phyloP scores from a whole-genome alignment of 2,329 filamentous ascomycete species.

The Akanthomyces uredinophilus region DNA sequence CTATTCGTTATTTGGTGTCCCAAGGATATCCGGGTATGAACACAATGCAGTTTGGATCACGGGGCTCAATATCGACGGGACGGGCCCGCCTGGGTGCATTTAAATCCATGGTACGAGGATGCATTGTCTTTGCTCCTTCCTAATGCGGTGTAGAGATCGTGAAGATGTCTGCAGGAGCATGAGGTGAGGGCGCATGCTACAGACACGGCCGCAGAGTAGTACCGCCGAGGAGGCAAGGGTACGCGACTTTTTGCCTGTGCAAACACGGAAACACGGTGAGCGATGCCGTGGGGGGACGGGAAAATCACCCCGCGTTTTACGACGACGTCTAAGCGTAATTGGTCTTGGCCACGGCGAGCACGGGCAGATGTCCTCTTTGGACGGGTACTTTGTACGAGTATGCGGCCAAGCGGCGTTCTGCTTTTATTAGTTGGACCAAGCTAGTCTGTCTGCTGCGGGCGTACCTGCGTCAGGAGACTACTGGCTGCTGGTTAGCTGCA shows the following conservation, averaged over 20 bases:
- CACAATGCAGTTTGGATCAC: constrained; percentile 2
- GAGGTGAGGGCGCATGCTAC: neutral
- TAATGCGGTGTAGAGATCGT: neutral
- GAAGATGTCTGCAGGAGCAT: neutral
- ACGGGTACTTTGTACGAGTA: neutral
- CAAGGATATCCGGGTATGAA: neutral
- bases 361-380: neutral
- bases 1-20: too few species aligned
- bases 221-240: constrained; percentile 3
- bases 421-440: too few species aligned
- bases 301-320: neutral
- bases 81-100: neutral
- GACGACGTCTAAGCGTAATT: neutral
- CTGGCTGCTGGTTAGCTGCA: neutral
- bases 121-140: constrained; percentile 8
- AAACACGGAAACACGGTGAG: neutral
- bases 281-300: neutral
- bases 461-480: constrained; percentile 11
- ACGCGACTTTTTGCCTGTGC: neutral
- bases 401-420: too few species aligned
- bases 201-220: neutral
- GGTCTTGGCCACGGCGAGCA: neutral
- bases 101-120: neutral
- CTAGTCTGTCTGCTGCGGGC: neutral
- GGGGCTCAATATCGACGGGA: neutral